A percentile compares a stretch with the other conserved stretches of the same genome.
phyloP scores from a whole-genome alignment of 1,284 basidiomycete species.

The Polyporus tsugae region DNA sequence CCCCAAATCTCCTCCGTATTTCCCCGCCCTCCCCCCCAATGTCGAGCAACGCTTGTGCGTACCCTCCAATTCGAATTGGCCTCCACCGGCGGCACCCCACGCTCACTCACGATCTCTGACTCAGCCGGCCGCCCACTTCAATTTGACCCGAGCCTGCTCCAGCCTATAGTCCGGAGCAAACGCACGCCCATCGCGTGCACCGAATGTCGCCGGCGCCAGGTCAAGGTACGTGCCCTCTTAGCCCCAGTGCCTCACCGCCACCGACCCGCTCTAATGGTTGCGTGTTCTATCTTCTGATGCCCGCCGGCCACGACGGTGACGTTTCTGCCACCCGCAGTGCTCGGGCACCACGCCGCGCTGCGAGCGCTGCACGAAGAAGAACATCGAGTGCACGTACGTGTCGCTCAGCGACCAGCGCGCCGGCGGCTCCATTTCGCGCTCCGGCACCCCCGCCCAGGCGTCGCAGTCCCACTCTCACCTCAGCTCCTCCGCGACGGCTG shows the following conservation, averaged over 20 bases:
- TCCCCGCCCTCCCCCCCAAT: conserved; percentile 7
- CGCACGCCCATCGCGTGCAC: conserved; percentile 60
- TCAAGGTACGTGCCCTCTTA: conserved; percentile 49
- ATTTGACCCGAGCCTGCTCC: conserved; percentile 35
- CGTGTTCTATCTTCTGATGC: not conserved
- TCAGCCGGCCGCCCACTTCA: conserved; percentile 12
- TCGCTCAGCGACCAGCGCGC: conserved; percentile 42
- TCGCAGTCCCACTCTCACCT: conserved; percentile 6
- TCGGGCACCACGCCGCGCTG: conserved; percentile 42
- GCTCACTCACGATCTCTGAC: not conserved
- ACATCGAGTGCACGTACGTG: conserved; percentile 44
- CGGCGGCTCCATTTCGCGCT: conserved; percentile 33
- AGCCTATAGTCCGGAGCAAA: conserved; percentile 45
- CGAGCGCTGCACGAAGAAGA: conserved; percentile 44
- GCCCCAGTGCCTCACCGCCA: conserved; percentile 13
- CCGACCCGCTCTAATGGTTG: conserved; percentile 15
- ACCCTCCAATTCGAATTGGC: not conserved
- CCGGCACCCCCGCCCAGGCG: conserved; percentile 19
- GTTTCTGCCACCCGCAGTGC: conserved; percentile 32
- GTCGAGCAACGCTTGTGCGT: conserved; percentile 23
- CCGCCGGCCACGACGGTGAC: not conserved
- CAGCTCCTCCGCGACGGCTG: conserved; percentile 14
- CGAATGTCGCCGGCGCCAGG: conserved; percentile 59
- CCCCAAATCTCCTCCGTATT: not conserved
- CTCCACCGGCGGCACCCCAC: not conserved